Percentiles rank a stretch among this genome's conserved stretches.
Evolutionary conservation across 1,139 yeast species (phyloP).

Genomic region (Yamadazyma sp.): DNA sequence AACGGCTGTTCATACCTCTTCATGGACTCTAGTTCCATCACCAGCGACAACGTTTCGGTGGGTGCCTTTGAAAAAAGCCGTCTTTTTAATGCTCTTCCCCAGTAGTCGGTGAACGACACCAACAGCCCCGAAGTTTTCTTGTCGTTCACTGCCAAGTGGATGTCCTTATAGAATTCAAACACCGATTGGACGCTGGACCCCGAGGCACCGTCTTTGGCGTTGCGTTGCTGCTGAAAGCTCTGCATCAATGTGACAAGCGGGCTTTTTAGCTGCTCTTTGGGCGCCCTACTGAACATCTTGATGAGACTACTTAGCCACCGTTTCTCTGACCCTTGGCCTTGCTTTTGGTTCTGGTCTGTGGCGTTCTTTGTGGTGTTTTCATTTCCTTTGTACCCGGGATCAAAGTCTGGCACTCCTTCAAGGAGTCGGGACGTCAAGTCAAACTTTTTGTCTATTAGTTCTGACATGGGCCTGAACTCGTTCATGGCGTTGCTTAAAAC

Average conservation of each 20-base stretch:
- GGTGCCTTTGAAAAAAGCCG: conserved; percentile 39
- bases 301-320: background rate
- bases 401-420: conserved; percentile 55
- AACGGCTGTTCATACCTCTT: conserved; percentile 36
- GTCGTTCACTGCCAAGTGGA: conserved; percentile 52
- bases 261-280: background rate
- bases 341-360: background rate
- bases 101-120: conserved; percentile 63
- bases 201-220: background rate
- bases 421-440: conserved; percentile 33
- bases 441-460: conserved; percentile 23
- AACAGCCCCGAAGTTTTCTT: conserved; percentile 55
- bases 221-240: background rate
- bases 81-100: conserved; percentile 63
- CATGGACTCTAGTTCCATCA: conserved; percentile 21
- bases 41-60: conserved; percentile 30
- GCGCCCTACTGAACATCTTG: background rate
- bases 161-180: conserved; percentile 46
- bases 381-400: conserved; percentile 20
- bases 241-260: conserved; percentile 1
- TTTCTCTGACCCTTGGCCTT: background rate
- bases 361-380: background rate
- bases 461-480: conserved; percentile 43
- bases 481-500: conserved; percentile 51
- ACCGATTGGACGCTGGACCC: conserved; percentile 12